Conservation (phyloP, 2,329 filamentous ascomycete species). For the Clonostachys sp. region DNA sequence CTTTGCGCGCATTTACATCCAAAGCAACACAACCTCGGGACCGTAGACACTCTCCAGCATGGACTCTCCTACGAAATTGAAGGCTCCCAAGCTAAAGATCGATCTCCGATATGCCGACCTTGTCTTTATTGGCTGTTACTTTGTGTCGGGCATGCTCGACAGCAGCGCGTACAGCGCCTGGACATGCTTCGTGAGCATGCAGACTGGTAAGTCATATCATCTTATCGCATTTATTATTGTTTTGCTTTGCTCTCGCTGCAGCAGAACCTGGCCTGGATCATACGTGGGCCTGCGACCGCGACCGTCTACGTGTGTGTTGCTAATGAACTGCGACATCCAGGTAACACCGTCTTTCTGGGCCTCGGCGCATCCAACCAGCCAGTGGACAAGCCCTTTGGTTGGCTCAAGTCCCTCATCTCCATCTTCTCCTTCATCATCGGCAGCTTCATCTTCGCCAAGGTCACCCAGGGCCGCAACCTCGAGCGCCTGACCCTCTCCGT, state of each 20-base stretch:
- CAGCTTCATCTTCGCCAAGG: constrained; percentile 37
- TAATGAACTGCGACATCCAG: constrained; percentile 14
- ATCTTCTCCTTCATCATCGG: constrained; percentile 49
- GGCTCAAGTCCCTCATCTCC: constrained; percentile 42
- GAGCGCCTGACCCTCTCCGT: constrained; percentile 31
- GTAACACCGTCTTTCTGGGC: constrained; percentile 60
- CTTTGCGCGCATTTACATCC: too few species aligned
- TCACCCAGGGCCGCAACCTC: constrained; percentile 16
- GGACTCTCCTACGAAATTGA: too few species aligned
- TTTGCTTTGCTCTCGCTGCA: not conserved
- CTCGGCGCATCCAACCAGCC: constrained; percentile 52
- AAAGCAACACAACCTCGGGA: too few species aligned
- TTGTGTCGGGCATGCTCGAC: constrained; percentile 32
- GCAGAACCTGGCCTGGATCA: not conserved
- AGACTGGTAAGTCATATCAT: constrained; percentile 17
- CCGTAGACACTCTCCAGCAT: too few species aligned
- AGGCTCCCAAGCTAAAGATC: not conserved
- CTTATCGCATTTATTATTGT: too few species aligned
- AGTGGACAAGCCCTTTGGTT: constrained; percentile 41
- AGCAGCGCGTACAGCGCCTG: constrained; percentile 29
- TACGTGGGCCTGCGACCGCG: not conserved
- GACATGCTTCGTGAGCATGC: constrained; percentile 24
- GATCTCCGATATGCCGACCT: constrained; percentile 1
- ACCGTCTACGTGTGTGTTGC: not conserved
- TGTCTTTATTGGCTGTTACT: constrained; percentile 19